Conservation (phyloP, 2,329 filamentous ascomycete genomes). For the Aspergillus candidus region DNA sequence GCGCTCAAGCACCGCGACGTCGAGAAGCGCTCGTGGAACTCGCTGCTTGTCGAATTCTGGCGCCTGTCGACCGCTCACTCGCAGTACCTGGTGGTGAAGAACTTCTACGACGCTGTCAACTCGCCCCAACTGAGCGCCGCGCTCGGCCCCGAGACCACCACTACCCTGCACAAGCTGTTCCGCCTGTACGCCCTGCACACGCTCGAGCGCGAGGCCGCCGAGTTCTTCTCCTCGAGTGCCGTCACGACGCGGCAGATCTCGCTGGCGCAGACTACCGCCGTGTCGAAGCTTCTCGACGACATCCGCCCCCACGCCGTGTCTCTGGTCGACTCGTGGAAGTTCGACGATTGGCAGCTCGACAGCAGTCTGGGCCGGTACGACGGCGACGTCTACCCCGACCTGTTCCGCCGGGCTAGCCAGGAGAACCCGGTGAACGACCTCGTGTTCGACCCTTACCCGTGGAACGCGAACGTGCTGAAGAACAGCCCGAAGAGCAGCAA, state of each 20-base stretch:
- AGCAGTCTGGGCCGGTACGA: conserved; percentile 64
- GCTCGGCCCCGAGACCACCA: conserved; percentile 53
- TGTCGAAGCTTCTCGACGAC: conserved; percentile 64
- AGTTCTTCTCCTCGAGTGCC: conserved; percentile 66
- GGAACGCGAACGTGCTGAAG: conserved; percentile 56
- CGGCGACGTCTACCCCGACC: conserved; percentile 70
- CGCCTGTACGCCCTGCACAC: conserved; percentile 60
- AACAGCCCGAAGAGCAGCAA: conserved; percentile 39
- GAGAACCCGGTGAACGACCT: conserved; percentile 68
- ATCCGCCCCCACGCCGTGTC: conserved; percentile 67
- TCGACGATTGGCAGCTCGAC: conserved; percentile 73
- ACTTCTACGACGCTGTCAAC: conserved; percentile 66
- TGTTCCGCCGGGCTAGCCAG: conserved; percentile 66
- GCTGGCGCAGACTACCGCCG: conserved; percentile 59
- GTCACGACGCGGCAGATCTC: conserved; percentile 67
- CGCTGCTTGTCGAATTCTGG: conserved; percentile 71
- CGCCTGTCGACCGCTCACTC: conserved; percentile 68
- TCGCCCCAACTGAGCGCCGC: conserved; percentile 46
- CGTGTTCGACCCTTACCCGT: conserved; percentile 66
- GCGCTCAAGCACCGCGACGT: conserved; percentile 67
- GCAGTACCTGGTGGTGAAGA: conserved; percentile 72
- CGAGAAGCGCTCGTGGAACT: conserved; percentile 73
- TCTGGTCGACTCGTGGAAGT: conserved; percentile 68
- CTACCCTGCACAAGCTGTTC: conserved; percentile 61
- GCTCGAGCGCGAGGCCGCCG: conserved; percentile 61